A percentile compares a stretch with the other conserved stretches of the same genome.
Evolutionary conservation across 352 stramenopile genomes (phyloP).

Genomic region (Phytophthora agathidicida): DNA sequence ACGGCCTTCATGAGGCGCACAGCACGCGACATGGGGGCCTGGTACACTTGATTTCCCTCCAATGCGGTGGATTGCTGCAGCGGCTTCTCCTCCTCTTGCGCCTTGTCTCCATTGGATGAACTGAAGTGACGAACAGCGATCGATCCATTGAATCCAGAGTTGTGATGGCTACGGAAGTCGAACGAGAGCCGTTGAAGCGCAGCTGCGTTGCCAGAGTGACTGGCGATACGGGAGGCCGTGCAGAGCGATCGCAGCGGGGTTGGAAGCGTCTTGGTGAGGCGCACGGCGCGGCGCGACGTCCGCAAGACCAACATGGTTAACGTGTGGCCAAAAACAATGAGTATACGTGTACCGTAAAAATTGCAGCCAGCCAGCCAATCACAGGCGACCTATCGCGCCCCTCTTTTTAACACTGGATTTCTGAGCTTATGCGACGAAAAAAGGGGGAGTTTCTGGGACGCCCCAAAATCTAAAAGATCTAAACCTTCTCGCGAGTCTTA

Average conservation of each 20-base stretch:
- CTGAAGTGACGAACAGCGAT: slow-evolving; percentile 21
- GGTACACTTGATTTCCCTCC: slow-evolving; percentile 52
- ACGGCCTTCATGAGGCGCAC: slow-evolving; percentile 90
- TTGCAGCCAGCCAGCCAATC: background rate
- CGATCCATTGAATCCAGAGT: background rate
- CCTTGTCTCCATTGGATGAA: slow-evolving; percentile 23
- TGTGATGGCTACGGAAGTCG: slow-evolving; percentile 6
- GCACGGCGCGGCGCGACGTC: slow-evolving; percentile 11
- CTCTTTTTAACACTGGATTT: too few relatives aligned
- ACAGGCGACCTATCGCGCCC: too few relatives aligned
- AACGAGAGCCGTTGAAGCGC: slow-evolving; percentile 21
- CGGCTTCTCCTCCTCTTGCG: background rate
- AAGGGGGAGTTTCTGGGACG: too few relatives aligned
- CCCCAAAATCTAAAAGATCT: too few relatives aligned
- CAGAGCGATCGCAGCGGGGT: slow-evolving; percentile 8
- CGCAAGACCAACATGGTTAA: slow-evolving; percentile 14
- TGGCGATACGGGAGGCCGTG: background rate
- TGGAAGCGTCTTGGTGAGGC: slow-evolving; percentile 12
- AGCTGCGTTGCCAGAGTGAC: slow-evolving; percentile 5
- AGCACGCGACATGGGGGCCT: slow-evolving; percentile 71
- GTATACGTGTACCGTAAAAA: background rate
- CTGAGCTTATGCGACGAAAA: too few relatives aligned
- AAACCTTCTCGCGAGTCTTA: too few relatives aligned
- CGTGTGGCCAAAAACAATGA: slow-evolving; percentile 17
- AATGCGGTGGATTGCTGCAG: background rate